Evolutionary conservation across 2,329 filamentous ascomycete genomes (phyloP).

Genomic region (Hypoxylon rubiginosum): DNA sequence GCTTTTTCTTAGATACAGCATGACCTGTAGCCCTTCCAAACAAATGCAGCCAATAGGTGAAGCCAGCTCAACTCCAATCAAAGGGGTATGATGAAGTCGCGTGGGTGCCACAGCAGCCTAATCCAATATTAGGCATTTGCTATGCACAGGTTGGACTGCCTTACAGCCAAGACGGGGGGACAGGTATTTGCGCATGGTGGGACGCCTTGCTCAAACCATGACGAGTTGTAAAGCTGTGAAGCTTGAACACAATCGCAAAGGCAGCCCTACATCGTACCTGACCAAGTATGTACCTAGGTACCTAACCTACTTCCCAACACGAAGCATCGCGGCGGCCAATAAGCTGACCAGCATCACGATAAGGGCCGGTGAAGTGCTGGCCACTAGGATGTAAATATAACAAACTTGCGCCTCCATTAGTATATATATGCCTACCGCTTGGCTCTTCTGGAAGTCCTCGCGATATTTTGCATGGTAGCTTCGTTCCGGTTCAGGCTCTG

Average conservation of each 20-base stretch:
- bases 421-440: not conserved
- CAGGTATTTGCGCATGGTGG: not conserved
- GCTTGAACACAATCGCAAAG: not conserved
- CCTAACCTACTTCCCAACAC: no score
- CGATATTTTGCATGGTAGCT: not conserved
- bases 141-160: not conserved
- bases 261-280: not conserved
- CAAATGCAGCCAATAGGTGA: not conserved
- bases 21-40: not conserved
- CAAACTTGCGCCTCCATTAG: no score
- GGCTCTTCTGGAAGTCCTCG: not conserved
- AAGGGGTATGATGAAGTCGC: not conserved
- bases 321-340: not conserved
- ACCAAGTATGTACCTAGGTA: no score
- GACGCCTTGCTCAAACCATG: not conserved
- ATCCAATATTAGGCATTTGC: not conserved
- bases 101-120: not conserved
- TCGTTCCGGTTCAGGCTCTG: not conserved
- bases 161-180: not conserved
- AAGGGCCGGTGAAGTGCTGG: no score
- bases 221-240: not conserved
- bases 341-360: not conserved
- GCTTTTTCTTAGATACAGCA: not conserved
- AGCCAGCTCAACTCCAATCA: not conserved
- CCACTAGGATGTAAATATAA: no score